Evolutionary conservation across 768 basidiomycete genomes (phyloP).

Genomic region (Amanita subjunquillea): DNA sequence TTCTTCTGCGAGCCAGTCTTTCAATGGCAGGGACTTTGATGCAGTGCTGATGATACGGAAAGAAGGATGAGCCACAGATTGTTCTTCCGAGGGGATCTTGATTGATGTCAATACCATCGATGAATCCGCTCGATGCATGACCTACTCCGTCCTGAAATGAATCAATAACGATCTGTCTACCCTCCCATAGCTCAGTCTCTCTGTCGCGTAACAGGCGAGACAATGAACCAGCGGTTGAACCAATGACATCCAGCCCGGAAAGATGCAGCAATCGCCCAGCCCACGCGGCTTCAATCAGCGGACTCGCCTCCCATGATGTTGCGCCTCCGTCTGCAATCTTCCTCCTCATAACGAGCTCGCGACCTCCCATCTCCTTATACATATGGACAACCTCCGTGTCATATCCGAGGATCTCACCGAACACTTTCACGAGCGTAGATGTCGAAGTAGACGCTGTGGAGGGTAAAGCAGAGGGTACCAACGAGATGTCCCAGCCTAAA

Average conservation of each 20-base stretch:
- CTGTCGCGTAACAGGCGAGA: conserved; percentile 50
- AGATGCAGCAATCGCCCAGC: conserved; percentile 47
- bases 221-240: conserved; percentile 53
- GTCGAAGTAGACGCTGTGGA: conserved; percentile 57
- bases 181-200: conserved; percentile 57
- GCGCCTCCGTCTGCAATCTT: conserved; percentile 47
- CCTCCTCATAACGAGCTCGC: conserved; percentile 55
- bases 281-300: conserved; percentile 50
- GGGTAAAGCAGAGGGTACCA: conserved; percentile 45
- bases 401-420: conserved; percentile 50
- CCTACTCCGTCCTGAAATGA: conserved; percentile 35
- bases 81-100: conserved; percentile 24
- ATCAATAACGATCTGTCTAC: conserved; percentile 44
- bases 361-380: conserved; percentile 60
- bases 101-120: not conserved
- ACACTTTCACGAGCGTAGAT: conserved; percentile 42
- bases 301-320: conserved; percentile 49
- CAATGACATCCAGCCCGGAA: conserved; percentile 53
- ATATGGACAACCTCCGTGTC: conserved; percentile 48
- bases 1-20: conserved; percentile 59
- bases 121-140: not conserved
- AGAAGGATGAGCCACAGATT: conserved; percentile 42
- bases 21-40: conserved; percentile 53
- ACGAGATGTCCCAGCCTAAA: conserved; percentile 55
- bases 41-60: conserved; percentile 55